phyloP scores from a whole-genome alignment of 2,329 filamentous ascomycete species.

The Ambrosiella xylebori region DNA sequence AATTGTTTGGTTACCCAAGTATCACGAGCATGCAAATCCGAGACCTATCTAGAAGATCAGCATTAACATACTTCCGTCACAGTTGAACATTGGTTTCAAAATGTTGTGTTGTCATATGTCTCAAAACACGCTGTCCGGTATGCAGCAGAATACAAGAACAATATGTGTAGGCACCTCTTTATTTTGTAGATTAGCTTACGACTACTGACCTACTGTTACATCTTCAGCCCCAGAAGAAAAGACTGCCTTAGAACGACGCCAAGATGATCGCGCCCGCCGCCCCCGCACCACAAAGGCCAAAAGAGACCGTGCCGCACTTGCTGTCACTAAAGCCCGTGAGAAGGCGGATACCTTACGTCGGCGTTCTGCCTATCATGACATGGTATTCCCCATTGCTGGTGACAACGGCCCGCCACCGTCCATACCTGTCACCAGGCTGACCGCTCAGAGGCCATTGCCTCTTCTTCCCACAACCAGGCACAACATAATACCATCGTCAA shows the following conservation, averaged over 20 bases:
- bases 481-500: no score
- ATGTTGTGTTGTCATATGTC: constrained; percentile 10
- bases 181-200: background rate
- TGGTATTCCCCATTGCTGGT: background rate
- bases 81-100: constrained; percentile 14
- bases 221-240: constrained; percentile 11
- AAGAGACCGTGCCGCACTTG: constrained; percentile 11
- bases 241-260: constrained; percentile 10
- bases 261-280: constrained; percentile 12
- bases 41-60: background rate
- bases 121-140: constrained; percentile 13
- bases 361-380: background rate
- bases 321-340: constrained; percentile 10
- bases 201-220: background rate
- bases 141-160: constrained; percentile 11
- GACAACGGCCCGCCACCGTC: background rate
- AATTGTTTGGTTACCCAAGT: no score
- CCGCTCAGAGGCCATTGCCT: background rate
- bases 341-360: constrained; percentile 6
- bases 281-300: constrained; percentile 13
- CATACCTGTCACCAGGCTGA: background rate
- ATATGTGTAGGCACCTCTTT: constrained; percentile 6
- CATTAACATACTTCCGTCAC: background rate
- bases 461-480: background rate
- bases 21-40: background rate